Evolutionary conservation across 2,329 filamentous ascomycete genomes (phyloP), one percentile per base, ranked within the genome.

Genomic region (Xylaria sp.): DNA sequence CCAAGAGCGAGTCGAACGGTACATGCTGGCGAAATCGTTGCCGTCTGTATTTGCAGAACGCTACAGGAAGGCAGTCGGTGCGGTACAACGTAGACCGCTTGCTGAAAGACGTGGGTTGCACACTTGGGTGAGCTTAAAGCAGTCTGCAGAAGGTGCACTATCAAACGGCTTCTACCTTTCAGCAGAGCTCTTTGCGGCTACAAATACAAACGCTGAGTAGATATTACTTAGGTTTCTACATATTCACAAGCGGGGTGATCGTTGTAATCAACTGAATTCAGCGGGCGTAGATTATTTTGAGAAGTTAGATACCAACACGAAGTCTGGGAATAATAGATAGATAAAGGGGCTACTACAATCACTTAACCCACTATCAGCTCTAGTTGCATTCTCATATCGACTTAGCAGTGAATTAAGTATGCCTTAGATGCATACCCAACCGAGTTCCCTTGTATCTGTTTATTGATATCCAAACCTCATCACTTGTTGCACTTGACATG

Each of bases 21-120:
- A 72, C 28, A 61, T 70, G 60, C 23, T 12, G 7, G 65, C 53
- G 1, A 55, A 50, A 18, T 50, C 23, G 3, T 55, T 46, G 10
- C 53, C 69, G 12, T 2, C 64, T 6, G 9, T 67, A 13, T 68
- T 36, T 43, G 53, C 50, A 36, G 12, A 61, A 36, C 50, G 69
- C n/a, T 71, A 71, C 30, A 63, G 57, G 18, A 66, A 52, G 6
- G 32, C 62, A 2, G 60, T 71, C 50, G 60, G 60, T 46, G 65
- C 65, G 4, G 65, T 71, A 45, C 69, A 72, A 41, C 67, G 71
- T 7, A 53, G 65, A 39, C 60, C 65, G 13, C 23, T 70, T 39
- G 61, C 46, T n/a, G 18, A 53, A 43, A 53, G 65, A 30, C 9
- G 55, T 13, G 55, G 67, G 23, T 13, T 58, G 20, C 55, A 58